Conservation (phyloP, 1,139 yeast genomes). For the Suhomyces taliae region DNA sequence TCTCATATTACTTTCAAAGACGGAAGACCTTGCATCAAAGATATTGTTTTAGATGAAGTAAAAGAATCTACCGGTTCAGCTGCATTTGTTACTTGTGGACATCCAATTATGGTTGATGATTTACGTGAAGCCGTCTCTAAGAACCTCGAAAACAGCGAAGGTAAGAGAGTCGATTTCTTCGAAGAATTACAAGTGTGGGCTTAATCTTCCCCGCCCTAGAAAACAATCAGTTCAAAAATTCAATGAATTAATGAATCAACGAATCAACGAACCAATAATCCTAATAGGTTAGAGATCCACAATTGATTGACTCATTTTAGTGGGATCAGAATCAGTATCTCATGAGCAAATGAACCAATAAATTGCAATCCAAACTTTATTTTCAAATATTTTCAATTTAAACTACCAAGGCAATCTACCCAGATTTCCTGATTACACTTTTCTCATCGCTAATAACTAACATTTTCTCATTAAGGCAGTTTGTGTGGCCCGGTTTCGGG, state of each 20-base stretch:
- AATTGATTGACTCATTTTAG: too few species aligned
- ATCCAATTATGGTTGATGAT: conserved; percentile 51
- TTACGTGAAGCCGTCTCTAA: conserved; percentile 8
- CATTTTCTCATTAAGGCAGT: background rate
- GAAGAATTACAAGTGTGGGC: conserved; percentile 47
- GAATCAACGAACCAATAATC: too few species aligned
- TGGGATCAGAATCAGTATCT: too few species aligned
- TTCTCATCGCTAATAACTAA: too few species aligned
- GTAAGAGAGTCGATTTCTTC: conserved; percentile 36
- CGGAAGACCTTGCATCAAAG: conserved; percentile 33
- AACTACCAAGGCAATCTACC: too few species aligned
- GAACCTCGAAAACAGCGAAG: conserved; percentile 10
- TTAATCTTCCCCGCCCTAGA: conserved; percentile 9
- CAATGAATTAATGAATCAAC: too few species aligned
- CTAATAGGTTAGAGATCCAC: too few species aligned
- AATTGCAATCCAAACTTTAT: too few species aligned
- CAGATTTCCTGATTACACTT: too few species aligned
- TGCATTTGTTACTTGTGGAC: conserved; percentile 50
- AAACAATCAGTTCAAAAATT: too few species aligned
- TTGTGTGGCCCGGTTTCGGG: background rate
- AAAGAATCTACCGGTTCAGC: conserved; percentile 27
- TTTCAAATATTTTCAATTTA: too few species aligned
- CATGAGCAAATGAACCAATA: too few species aligned
- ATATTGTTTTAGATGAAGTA: conserved; percentile 25
- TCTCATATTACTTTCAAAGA: conserved; percentile 23